Evolutionary conservation across 768 basidiomycete species (phyloP).

Genomic region (Trametes cubensis): DNA sequence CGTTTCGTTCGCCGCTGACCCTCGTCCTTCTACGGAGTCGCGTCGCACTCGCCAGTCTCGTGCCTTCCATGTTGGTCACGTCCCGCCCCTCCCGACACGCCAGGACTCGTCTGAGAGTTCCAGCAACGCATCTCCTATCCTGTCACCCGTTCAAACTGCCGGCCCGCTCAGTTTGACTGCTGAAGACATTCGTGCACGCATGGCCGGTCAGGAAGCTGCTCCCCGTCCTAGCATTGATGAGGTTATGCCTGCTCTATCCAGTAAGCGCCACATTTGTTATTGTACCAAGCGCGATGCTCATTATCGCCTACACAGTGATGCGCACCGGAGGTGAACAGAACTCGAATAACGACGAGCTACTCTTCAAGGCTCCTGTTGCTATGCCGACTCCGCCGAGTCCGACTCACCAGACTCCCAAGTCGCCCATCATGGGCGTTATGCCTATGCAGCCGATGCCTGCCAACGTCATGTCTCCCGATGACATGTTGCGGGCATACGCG

Average conservation of each 20-base stretch:
- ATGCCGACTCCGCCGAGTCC: constrained; percentile 33
- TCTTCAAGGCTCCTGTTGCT: constrained; percentile 37
- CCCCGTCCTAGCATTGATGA: constrained; percentile 52
- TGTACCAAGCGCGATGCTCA: constrained; percentile 10
- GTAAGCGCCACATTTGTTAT: constrained; percentile 44
- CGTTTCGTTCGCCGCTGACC: constrained; percentile 71
- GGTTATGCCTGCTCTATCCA: constrained; percentile 66
- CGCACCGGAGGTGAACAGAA: constrained; percentile 51
- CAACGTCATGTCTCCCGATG: constrained; percentile 63
- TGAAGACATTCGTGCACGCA: constrained; percentile 63
- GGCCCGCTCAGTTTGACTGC: constrained; percentile 50
- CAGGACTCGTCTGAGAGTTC: constrained; percentile 30
- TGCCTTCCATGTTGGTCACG: constrained; percentile 42
- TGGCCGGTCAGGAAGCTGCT: constrained; percentile 41
- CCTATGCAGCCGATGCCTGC: constrained; percentile 48
- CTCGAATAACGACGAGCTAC: constrained; percentile 44
- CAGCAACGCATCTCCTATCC: constrained; percentile 26
- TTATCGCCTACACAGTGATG: constrained; percentile 56
- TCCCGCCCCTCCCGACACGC: constrained; percentile 46
- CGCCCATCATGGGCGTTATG: constrained; percentile 41
- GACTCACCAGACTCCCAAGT: constrained; percentile 34
- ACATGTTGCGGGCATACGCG: constrained; percentile 76
- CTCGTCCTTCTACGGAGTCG: constrained; percentile 49
- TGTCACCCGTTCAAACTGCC: constrained; percentile 49
- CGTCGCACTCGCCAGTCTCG: constrained; percentile 45